These are phyloP conservation scores for Combretum micranthum DNA, from an alignment of 345 rosid genomes.

Conservation along the genomic window DNA sequence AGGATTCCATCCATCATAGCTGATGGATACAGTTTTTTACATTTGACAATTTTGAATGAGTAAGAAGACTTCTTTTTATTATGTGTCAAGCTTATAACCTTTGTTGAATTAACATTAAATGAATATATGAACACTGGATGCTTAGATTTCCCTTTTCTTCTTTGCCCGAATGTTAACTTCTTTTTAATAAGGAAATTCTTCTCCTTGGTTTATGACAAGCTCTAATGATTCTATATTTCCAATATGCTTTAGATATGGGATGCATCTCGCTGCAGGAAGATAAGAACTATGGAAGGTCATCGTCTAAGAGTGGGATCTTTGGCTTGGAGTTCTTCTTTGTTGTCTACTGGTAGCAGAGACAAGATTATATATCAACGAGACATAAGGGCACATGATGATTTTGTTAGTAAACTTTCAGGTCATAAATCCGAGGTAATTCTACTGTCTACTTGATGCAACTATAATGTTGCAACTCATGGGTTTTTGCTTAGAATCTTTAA, in stretches of 20 bases:
- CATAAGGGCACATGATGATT: conserved; percentile 70
- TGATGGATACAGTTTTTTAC: too few species aligned
- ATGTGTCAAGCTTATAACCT: too few species aligned
- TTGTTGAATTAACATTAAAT: too few species aligned
- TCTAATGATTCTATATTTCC: conserved; percentile 1
- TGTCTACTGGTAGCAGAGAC: conserved; percentile 97
- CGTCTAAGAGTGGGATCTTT: conserved; percentile 85
- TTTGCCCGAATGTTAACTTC: too few species aligned
- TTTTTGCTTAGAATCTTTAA: neutral
- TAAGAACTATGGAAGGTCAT: conserved; percentile 98
- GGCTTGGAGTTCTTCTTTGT: conserved; percentile 81
- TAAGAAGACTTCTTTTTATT: too few species aligned
- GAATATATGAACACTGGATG: too few species aligned
- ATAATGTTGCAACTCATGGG: too few species aligned
- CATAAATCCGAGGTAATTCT: conserved; percentile 88
- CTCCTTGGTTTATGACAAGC: neutral
- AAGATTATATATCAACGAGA: conserved; percentile 91
- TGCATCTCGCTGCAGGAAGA: conserved; percentile 63
- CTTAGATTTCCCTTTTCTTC: too few species aligned
- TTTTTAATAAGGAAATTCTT: too few species aligned
- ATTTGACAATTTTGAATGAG: too few species aligned
- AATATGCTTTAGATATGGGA: conserved; percentile 70
- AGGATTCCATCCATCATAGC: too few species aligned
- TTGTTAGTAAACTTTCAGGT: conserved; percentile 78
- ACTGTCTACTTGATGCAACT: neutral